Base-by-base conservation (phyloP, 2,329 filamentous ascomycete genomes). In the Alternaria panax region DNA sequence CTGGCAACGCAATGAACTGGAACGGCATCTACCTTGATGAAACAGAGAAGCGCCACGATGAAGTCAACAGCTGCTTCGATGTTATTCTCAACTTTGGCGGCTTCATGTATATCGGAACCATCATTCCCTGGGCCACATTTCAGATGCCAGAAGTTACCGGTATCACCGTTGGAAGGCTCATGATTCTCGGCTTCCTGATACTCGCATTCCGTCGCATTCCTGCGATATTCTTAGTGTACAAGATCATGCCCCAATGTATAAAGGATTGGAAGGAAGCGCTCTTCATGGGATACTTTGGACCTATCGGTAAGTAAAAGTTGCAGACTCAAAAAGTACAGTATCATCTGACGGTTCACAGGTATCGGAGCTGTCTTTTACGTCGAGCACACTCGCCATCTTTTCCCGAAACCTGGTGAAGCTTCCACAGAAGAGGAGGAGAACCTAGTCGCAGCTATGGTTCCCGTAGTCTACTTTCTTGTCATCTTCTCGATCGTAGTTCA, bases 1-100 rank as follows among this genome's bases (percentile, higher is more conserved):
- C 87, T 0, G 87, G 87, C 7, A 84, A 82, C 66, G 81, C 82
- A 12, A 75, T 89, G 45, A 89, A 88, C 73, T 89, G 87, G 87
- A 84, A 88, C 55, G 86, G 87, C 3, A 69, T 81, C n/a, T 88
- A 85, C 65, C 82, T 87, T 3, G 78, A 79, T 5, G 86, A 88
- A 70, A 80, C 83, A 0, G 80, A 86, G 57, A 75, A 80, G 8
- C 82, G 86, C 8, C 86, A 87, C 65, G 87, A 88, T 57, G 85
- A 87, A 46, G 86, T 88, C 65, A 88, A 88, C 69, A 80, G 82
- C 2, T 83, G 81, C 36, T 79, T 88, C 12, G 86, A 88, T 51
- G 82, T 86, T 0, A 70, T 88, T 0, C 78, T 88, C 50, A 88
- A 88, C 69, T 86, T 87, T 64, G 85, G 82, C 7, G 85, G 84